Base-by-base conservation (phyloP, 768 basidiomycete species). In the Mycena rebaudengoi region DNA sequence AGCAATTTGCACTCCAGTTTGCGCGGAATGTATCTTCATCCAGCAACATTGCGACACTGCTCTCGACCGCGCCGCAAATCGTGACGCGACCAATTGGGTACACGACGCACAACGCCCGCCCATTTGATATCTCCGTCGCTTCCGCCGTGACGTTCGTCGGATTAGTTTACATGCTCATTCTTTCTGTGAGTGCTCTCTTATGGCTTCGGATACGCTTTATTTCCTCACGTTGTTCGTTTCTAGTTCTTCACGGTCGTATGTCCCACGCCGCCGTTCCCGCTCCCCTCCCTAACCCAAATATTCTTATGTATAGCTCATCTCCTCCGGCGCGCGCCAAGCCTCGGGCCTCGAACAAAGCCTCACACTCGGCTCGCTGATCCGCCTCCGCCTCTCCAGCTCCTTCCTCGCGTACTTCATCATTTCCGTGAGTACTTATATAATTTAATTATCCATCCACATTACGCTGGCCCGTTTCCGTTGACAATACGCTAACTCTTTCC, bases 71-170 rank as follows among this genome's bases (percentile, higher is more conserved):
- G 4, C 84, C 85, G 1, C 60, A 69, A 32, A 70, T 84, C 7
- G 70, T 86, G 16, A 70, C 75, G 11, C 68, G 72, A 23, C 81
- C 85, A 3, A 56, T 83, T 5, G 70, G 71, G 51, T 86, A 78
- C 59, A 76, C 66, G 0, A 35, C 81, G 4, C 49, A 74, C 20
- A 84, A 86, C 48, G 57, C 82, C 4, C 75, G 79, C 25, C 85
- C 85, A 7, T 86, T 86, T 49, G 79, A 86, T 57, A 70, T 81
- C 20, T 77, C 83, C 40, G 81, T 80, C 79, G 87, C 87, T 11
- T 74, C 82, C 5, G 85, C 86, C 3, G 80, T 85, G 5, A 83
- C 82, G n/a, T 87, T 80, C 55, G 83, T 86, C n/a, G 87, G 87
- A 29, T 74, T 88, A 50, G 82, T 88, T 28, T 87, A 86, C 69